A percentile compares a stretch with the other conserved stretches of the same genome.
Evolutionary conservation across 1,284 basidiomycete genomes (phyloP).

Genomic region (Ceratobasidium theobromae): DNA sequence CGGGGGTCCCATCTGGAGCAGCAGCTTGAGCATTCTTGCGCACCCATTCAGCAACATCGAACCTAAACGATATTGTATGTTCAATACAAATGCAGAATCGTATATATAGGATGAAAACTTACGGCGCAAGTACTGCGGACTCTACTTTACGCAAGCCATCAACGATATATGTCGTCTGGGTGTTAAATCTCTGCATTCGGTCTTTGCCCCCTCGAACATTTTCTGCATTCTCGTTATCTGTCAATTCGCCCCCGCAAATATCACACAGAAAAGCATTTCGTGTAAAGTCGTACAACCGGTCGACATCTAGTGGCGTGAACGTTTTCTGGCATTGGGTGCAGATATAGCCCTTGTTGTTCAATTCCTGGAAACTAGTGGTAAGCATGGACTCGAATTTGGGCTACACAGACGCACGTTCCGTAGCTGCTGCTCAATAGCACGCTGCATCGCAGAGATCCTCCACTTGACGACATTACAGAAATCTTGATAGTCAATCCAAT

Average conservation of each 20-base stretch:
- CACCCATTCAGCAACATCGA: conserved; percentile 81
- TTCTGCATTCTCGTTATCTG: conserved; percentile 90
- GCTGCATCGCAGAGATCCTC: conserved; percentile 92
- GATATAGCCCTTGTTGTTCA: conserved; percentile 94
- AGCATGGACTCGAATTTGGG: not conserved
- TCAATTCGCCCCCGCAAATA: conserved; percentile 63
- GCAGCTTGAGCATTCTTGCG: conserved; percentile 63
- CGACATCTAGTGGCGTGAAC: conserved; percentile 85
- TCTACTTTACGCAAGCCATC: conserved; percentile 89
- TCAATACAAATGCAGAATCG: not conserved
- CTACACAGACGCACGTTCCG: conserved; percentile 63
- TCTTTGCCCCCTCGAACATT: conserved; percentile 84
- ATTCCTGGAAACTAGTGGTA: conserved; percentile 59
- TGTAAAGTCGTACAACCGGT: conserved; percentile 73
- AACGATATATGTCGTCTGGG: conserved; percentile 83
- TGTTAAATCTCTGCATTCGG: conserved; percentile 93
- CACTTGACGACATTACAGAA: conserved; percentile 98
- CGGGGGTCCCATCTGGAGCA: conserved; percentile 53
- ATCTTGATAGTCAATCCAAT: conserved; percentile 93
- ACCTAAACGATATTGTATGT: too few relatives aligned
- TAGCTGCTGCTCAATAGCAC: conserved; percentile 82
- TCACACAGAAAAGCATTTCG: conserved; percentile 71
- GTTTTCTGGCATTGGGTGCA: conserved; percentile 87
- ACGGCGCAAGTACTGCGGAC: conserved; percentile 81
- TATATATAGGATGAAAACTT: conserved; percentile 41